Base-by-base conservation (phyloP, 345 rosid genomes). In the Abelmoschus esculentus region DNA sequence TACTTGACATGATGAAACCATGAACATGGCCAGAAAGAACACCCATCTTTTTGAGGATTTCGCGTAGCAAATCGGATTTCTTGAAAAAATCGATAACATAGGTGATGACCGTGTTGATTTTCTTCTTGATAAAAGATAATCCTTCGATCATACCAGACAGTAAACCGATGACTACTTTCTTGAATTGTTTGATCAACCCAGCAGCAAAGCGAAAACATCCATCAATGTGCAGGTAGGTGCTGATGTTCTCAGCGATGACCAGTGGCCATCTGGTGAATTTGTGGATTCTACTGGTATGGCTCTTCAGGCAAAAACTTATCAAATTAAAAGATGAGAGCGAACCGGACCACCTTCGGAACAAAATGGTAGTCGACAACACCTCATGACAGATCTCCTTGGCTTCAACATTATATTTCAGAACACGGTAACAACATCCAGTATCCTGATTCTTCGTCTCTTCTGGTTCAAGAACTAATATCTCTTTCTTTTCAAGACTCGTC, bases 331-430 rank as follows among this genome's bases (percentile, higher is more conserved):
- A 80, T 0, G 81, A 70, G 36, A 89, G 72, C 11, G 74, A 78
- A 38, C 80, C 86, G 18, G 83, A 83, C 90, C 95, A 90, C 61
- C 90, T 76, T 5, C 89, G 83, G 55, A 67, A 65, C 4, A 73
- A 6, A 10, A 83, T n/a, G 1, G 67, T 61, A 2, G 85, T 84
- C 44, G 66, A 60, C 9, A 83, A 52, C 9, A 79, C 85, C 6
- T 5, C 0, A n/a, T 78, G 75, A 4, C n/a, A 7, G 1, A 17
- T 70, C 8, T 4, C 22, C 56, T 14, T 0, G 2, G 0, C 47
- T 4, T 42, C 4, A 38, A 38, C 10, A 38, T 38, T 38, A 1
- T 7, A 2, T 38, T 38, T 38, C 11, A 38, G 10, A 38, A 38
- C 44, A 38, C 44, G 8, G 11, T 38, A 11, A 38, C 44, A 38